Evolutionary conservation across 2,329 filamentous ascomycete genomes (phyloP).

Genomic region (Colletotrichum sidae): DNA sequence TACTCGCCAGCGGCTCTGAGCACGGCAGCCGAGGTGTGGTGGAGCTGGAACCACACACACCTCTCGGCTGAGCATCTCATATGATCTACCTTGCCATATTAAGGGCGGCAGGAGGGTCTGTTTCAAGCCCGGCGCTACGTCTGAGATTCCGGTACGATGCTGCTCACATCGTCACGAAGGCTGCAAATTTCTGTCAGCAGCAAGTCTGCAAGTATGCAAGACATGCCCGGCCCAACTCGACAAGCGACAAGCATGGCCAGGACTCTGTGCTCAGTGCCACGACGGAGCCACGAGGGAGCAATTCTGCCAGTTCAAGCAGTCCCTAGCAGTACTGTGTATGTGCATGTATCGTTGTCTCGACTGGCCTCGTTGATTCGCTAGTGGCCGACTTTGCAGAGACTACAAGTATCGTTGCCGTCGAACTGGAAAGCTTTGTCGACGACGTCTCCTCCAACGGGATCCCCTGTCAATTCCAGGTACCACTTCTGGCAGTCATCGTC

Average conservation of each 20-base stretch:
- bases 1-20: conserved; percentile 10
- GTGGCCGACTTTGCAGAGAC: too few relatives aligned
- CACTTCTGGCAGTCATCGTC: neutral
- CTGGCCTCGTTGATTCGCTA: neutral
- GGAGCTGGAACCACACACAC: conserved; percentile 14
- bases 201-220: conserved; percentile 20
- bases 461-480: conserved; percentile 6
- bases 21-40: neutral
- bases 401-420: too few relatives aligned
- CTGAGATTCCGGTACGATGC: conserved; percentile 29
- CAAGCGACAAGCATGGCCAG: neutral
- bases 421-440: neutral
- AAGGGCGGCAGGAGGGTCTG: conserved; percentile 30
- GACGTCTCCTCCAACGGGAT: neutral
- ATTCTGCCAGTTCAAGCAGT: too few relatives aligned
- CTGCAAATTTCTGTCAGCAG: conserved; percentile 2
- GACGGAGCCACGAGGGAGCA: too few relatives aligned
- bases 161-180: neutral
- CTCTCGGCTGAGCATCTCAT: neutral
- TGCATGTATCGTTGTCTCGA: too few relatives aligned
- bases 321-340: too few relatives aligned
- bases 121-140: conserved; percentile 33
- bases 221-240: conserved; percentile 4
- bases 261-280: too few relatives aligned
- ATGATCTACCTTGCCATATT: conserved; percentile 37